A percentile compares a stretch with the other conserved stretches of the same genome.
Conservation (phyloP, 1,139 yeast genomes). For the Lodderomyces elongisporus region DNA sequence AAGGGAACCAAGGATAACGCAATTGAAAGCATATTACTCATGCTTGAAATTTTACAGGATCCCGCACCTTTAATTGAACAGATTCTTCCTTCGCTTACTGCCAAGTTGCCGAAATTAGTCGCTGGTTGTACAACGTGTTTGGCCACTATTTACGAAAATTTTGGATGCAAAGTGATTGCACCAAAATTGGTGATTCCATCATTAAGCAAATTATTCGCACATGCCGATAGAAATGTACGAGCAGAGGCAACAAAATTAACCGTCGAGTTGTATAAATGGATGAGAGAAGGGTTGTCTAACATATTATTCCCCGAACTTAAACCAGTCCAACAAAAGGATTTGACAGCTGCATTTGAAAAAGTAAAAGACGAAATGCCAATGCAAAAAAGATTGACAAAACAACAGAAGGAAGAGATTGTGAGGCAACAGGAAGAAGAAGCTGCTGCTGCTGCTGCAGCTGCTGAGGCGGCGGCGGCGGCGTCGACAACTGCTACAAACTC, state of each 20-base stretch:
- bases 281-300: conserved; percentile 61
- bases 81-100: conserved; percentile 55
- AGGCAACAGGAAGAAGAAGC: conserved; percentile 18
- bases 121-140: conserved; percentile 62
- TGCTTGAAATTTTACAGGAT: conserved; percentile 57
- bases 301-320: conserved; percentile 68
- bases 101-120: conserved; percentile 74
- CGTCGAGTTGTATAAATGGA: conserved; percentile 70
- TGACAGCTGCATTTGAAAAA: conserved; percentile 64
- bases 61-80: conserved; percentile 68
- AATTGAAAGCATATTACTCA: conserved; percentile 53
- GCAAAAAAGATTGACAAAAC: conserved; percentile 53
- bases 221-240: conserved; percentile 85
- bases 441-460: conserved; percentile 15
- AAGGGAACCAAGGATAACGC: conserved; percentile 69
- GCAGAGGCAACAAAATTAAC: conserved; percentile 69
- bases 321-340: conserved; percentile 89
- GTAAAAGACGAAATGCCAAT: conserved; percentile 40
- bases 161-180: conserved; percentile 66
- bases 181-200: conserved; percentile 57
- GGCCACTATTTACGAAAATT: conserved; percentile 51
- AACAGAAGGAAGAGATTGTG: conserved; percentile 34
- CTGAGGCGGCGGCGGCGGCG: conserved; percentile 3
- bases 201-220: conserved; percentile 70
- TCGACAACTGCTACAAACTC: conserved; percentile 7